Evolutionary conservation across 148 eudicot species (phyloP), one percentile per base, ranked within the genome.

Genomic region (Persicaria tinctoria): DNA sequence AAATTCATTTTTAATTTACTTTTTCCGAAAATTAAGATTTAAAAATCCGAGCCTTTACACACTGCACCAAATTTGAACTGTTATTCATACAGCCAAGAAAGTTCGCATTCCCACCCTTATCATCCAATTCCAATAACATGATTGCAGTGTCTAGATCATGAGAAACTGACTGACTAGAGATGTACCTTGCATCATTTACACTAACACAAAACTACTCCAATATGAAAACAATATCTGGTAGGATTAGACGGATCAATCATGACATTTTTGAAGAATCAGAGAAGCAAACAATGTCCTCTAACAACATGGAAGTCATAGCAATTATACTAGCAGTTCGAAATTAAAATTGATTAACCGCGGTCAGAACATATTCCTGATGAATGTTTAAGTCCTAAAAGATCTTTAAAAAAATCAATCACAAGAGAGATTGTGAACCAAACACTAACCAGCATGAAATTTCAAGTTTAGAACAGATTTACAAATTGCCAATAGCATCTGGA

Each of bases 151-250:
- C 56, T 17, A 11, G 16, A 12, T 53, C 56, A 53, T 13, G 16
- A 5, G 47, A 97, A 96, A 82, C 99, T n/a, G 16, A 51, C 16
- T 51, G 56, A 51, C 14, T 51, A 11, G 11, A 13, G 16, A 51
- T 5, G 11, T n/a, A 11, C 56, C 13, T 51, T 51, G 55, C 55
- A 51, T 51, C 11, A 12, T 51, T 12, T 4, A 51, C 54, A 10
- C 3, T 51, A 51, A 51, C 3, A 51, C 54, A 51, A 16, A 51
- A 4, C 54, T 51, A 12, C 2, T 51, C 55, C 55, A 51, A 12
- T 13, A 51, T n/a, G n/a, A n/a, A n/a, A 70, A 96, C 99, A 23
- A 23, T 23, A n/a, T n/a, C n/a, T n/a, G n/a, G n/a, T n/a, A n/a
- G n/a, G n/a, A n/a, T n/a, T n/a, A n/a, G n/a, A n/a, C n/a, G n/a